Base-by-base conservation (phyloP, 768 basidiomycete species). In the Hericium rajendrae region DNA sequence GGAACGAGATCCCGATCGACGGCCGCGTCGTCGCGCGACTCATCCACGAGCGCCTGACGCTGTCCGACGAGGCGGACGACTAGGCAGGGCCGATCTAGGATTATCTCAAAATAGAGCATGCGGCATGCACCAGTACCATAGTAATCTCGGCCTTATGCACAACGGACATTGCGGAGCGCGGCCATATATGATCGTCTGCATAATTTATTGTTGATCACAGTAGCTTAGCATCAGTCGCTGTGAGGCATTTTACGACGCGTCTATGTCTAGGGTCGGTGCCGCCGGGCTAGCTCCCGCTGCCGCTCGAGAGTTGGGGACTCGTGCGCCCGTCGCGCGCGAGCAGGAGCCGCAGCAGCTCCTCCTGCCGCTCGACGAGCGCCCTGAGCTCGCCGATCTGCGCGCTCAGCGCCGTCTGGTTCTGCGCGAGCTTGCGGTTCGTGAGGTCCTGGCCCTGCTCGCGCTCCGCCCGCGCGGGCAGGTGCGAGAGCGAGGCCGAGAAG, bases 1-100 rank as follows among this genome's bases (percentile, higher is more conserved):
- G 72, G 13, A 92, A 88, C 67, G 78, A 75, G 12, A 97, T 97
- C 58, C 93, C 92, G 2, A 77, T 97, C 32, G 81, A 93, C 68
- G 89, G 85, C 6, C 77, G 74, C 40, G 74, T 74, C 0, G 87
- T 93, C 4, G 86, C 85, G 4, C 73, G 74, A 10, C 63, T 89
- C 18, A 82, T 80, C 60, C 66, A 77, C 9, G 78, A 85, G 58
- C 74, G 85, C 49, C 69, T 90, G 16, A 76, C 76, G 4, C 72
- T 87, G 18, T 67, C 73, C 11, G 76, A 77, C 43, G 84, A 86
- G 68, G 76, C 81, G 16, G 84, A 86, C 64, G 84, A 85, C 64
- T 86, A 28, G 37, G 5, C 18, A n/a, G 16, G 16, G 20, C 12
- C 20, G 43, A 16, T 46, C 43, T 32, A 32, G 2, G 28, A 32